Conservation (phyloP, 106 monocot genomes). For the Cymbidium sinense region DNA sequence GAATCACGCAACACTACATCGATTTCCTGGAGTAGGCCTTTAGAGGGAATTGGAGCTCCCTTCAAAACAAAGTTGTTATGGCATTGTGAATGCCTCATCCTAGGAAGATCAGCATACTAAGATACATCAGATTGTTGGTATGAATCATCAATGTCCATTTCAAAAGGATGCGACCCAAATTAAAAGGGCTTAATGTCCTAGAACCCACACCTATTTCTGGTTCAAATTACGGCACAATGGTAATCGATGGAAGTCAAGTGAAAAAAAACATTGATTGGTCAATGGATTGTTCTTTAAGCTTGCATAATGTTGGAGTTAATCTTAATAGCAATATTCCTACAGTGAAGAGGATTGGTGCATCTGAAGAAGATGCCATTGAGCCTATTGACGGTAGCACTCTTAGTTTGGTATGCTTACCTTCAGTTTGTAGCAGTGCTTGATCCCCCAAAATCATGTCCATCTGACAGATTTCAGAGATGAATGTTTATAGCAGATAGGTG, state of each 20-base stretch:
- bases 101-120: background rate
- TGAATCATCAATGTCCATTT: background rate
- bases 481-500: no score
- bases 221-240: background rate
- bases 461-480: no score
- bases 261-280: background rate
- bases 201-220: background rate
- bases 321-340: background rate
- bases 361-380: no score
- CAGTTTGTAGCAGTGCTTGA: no score
- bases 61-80: background rate
- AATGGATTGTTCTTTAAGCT: background rate
- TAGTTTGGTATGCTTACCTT: no score
- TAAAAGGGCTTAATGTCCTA: background rate
- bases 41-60: constrained; percentile 4
- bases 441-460: no score
- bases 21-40: background rate
- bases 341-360: background rate
- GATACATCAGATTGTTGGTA: background rate
- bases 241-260: no score
- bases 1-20: background rate
- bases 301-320: background rate
- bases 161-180: background rate
- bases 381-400: no score
- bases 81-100: background rate